Conservation (phyloP, 768 basidiomycete genomes). For the Gloeopeniophorella convolvens region DNA sequence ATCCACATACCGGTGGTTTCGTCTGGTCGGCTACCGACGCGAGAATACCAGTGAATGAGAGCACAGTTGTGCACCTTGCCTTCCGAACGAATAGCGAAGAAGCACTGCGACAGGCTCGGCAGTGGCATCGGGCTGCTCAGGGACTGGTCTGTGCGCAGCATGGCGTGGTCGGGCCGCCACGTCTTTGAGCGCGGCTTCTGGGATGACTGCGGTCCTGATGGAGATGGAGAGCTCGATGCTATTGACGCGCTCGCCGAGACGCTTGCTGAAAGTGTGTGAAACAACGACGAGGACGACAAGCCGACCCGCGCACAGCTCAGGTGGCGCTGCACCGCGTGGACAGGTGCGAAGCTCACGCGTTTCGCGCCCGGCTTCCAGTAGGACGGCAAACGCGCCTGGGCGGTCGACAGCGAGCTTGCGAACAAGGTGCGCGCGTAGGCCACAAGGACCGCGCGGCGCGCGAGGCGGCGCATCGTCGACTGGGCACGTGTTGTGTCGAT, state of each 20-base stretch:
- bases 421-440: conserved; percentile 66
- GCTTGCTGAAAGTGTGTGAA: conserved; percentile 77
- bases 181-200: conserved; percentile 94
- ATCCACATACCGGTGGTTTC: too few relatives aligned
- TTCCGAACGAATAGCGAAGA: too few relatives aligned
- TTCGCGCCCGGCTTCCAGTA: conserved; percentile 73
- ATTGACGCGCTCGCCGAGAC: conserved; percentile 52
- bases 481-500: conserved; percentile 57
- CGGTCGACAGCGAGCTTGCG: conserved; percentile 54
- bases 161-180: conserved; percentile 91
- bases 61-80: too few relatives aligned
- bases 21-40: too few relatives aligned
- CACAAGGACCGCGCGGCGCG: conserved; percentile 59
- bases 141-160: conserved; percentile 93
- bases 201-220: conserved; percentile 49
- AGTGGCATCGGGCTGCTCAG: conserved; percentile 51
- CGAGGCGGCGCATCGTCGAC: conserved; percentile 60
- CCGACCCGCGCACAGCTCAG: conserved; percentile 35
- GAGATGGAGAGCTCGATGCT: conserved; percentile 62
- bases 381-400: conserved; percentile 56
- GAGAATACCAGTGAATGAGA: too few relatives aligned
- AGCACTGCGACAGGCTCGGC: conserved; percentile 10
- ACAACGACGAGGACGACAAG: conserved; percentile 58
- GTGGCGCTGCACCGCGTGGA: conserved; percentile 72
- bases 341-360: conserved; percentile 58